phyloP scores from a whole-genome alignment of 106 monocot genomes.

The Acorus gramineus region DNA sequence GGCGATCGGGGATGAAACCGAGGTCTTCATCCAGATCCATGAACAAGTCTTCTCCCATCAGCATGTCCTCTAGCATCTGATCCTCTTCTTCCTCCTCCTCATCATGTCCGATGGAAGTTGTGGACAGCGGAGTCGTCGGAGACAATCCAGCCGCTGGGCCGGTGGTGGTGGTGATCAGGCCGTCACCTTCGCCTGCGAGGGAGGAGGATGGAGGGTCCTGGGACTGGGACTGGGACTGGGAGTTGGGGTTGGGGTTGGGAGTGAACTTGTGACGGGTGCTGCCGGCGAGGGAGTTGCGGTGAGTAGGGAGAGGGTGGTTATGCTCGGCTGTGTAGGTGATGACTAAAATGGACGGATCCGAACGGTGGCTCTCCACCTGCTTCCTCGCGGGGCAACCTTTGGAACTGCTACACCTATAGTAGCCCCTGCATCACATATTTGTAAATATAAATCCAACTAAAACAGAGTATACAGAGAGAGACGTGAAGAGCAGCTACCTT shows the following conservation, averaged over 20 bases:
- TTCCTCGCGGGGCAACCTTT: conserved; percentile 81
- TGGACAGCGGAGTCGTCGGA: too few relatives aligned
- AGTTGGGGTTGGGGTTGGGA: conserved; percentile 2
- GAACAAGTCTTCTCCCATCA: too few relatives aligned
- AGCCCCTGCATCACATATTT: conserved; percentile 40
- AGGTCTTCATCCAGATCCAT: too few relatives aligned
- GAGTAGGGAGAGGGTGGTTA: conserved; percentile 71
- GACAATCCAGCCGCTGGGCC: too few relatives aligned
- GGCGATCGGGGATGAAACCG: too few relatives aligned
- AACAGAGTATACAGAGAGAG: neutral
- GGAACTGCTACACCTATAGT: conserved; percentile 84
- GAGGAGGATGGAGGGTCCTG: neutral
- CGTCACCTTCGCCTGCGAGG: neutral
- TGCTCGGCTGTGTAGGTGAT: conserved; percentile 81
- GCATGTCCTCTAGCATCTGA: too few relatives aligned
- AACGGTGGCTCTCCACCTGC: conserved; percentile 65
- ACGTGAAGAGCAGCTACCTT: conserved; percentile 24
- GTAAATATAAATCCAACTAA: neutral
- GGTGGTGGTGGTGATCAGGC: too few relatives aligned
- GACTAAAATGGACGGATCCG: conserved; percentile 47
- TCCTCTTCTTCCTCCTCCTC: too few relatives aligned
- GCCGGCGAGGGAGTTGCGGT: conserved; percentile 90
- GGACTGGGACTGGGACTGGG: neutral
- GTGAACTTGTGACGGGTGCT: conserved; percentile 45
- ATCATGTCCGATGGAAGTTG: too few relatives aligned